Base-by-base conservation (phyloP, 257 asterid species). In the Primulina huaijiensis region DNA sequence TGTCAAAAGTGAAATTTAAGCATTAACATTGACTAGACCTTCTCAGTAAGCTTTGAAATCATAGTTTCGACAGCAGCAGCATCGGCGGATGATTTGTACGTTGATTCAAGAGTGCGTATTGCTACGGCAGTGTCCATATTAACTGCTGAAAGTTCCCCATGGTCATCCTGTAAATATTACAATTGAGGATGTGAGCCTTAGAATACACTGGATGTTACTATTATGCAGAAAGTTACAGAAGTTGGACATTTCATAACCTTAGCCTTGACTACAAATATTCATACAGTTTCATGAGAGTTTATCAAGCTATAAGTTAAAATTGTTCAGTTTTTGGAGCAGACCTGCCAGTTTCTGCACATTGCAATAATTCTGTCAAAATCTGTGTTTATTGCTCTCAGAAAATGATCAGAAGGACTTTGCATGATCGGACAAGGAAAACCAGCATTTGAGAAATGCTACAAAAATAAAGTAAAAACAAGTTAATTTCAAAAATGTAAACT, bases 261-360 rank as follows among this genome's bases (percentile, higher is more conserved):
- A 69, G 65, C 69, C 64, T 53, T 64, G 53, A 70, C 56, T 63
- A 21, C 52, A 65, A 20, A 40, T 17, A 43, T 7, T 12, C 17
- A 71, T 64, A 70, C 8, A 40, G 60, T 61, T 64, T 34, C 55
- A 27, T 21, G 38, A 67, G 21, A 58, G 60, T 76, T 66, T 68
- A 56, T 67, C 62, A 61, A 66, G 34, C 58, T 20, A 67, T 33
- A 33, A 64, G 70, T 23, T 17, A 25, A 58, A 58, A 16, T 21
- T 43, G 31, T 65, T 61, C 59, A 69, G 65, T 35, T 38, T 12
- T 72, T 4, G 64, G 33, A 68, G 62, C 19, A 46, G 83, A 94
- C 99, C 99, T 91, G 99, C 99, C 99, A 94, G 79, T 92, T 94
- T 86, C 89, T 94, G 93, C 97, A 94, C 95, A 91, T 94, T 6